Evolutionary conservation across 768 basidiomycete genomes (phyloP), one percentile per base, ranked within the genome.

Genomic region (Podaxis rugospora): DNA sequence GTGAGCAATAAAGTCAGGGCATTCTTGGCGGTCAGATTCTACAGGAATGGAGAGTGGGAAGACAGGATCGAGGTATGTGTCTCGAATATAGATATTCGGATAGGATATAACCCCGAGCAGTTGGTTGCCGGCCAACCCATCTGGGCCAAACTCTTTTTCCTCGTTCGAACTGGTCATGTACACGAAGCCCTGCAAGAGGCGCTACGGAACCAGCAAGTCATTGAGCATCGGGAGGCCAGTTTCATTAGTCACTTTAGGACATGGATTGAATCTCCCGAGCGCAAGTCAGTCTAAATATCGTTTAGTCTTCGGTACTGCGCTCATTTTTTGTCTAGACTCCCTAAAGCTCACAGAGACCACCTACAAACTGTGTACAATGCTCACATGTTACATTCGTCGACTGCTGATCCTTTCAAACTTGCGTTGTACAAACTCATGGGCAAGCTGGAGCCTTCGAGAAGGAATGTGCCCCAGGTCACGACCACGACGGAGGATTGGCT

Each of bases 401-500:
- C 88, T 2, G 86, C 87, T 14, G 97, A 98, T 72, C 95, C 95
- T 0, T 98, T 95, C 82, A 98, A 98, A 71, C 86, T 95, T 57
- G 95, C 95, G 0, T 73, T 99, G 35, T 98, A 97, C 80, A 98
- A 97, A 72, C 78, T 99, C 37, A 90, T 98, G 80, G 96, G 94
- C 47, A 91, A 91, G 67, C 83, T 96, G 55, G 97, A 99, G 66
- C 86, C 93, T 1, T 74, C 83, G 4, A 80, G 91, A 59, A 82
- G 94, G 51, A 89, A 85, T 66, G 87, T 95, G 2, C 83, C 86
- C 4, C 84, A 87, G 42, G 93, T 98, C 4, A 98, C 95, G 0
- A 83, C 83, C 9, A 95, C 95, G 1, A 95, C 93, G 1, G 97
- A 98, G 71, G 97, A 99, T 72, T 99, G 96, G 96, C 78, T 98